Evolutionary conservation across 257 asterid genomes (phyloP).

Genomic region (Solanum gandarillasii): DNA sequence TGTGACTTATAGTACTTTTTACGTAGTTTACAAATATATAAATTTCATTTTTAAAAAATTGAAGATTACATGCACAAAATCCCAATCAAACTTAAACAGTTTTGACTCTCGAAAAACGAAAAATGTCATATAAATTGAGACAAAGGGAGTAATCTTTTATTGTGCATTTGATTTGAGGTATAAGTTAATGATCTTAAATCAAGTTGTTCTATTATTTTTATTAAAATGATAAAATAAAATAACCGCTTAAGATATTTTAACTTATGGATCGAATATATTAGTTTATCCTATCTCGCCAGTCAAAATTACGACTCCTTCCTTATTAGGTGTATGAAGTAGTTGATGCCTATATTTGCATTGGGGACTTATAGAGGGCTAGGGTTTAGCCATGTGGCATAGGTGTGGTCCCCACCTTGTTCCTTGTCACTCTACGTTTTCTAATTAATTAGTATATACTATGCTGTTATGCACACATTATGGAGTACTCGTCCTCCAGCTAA

Average conservation of each 20-base stretch:
- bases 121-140: too few relatives aligned
- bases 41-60: too few relatives aligned
- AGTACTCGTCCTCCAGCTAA: not conserved
- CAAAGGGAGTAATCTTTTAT: too few relatives aligned
- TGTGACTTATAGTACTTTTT: too few relatives aligned
- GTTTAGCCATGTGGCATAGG: conserved; percentile 11
- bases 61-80: too few relatives aligned
- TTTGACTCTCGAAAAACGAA: too few relatives aligned
- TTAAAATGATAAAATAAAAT: not conserved
- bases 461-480: not conserved
- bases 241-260: not conserved
- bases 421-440: not conserved
- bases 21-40: too few relatives aligned
- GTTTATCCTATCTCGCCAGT: not conserved
- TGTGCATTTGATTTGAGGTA: too few relatives aligned
- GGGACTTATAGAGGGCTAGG: not conserved
- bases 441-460: not conserved
- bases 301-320: not conserved
- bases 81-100: too few relatives aligned
- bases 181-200: too few relatives aligned
- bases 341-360: conserved; percentile 1
- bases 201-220: too few relatives aligned
- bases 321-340: not conserved
- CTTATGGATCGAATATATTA: not conserved
- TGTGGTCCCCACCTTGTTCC: not conserved